Evolutionary conservation across 192 early-diverging fungal species (phyloP).

Genomic region (Coemansia sp.): DNA sequence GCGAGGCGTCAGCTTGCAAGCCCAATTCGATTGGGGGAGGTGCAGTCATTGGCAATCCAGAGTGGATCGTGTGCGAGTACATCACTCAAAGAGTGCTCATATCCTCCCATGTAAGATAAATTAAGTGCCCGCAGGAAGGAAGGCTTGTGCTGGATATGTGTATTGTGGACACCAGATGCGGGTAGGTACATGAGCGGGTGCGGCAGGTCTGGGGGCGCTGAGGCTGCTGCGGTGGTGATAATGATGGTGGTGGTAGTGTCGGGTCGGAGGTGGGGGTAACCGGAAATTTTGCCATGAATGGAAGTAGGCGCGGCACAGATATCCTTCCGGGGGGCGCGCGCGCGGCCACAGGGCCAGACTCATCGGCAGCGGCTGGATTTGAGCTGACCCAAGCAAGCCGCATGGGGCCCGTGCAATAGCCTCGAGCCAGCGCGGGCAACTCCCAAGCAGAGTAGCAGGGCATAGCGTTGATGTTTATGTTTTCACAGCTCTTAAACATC

Average conservation of each 20-base stretch:
- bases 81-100: neutral
- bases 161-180: slow-evolving; percentile 4
- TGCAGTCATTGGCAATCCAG: neutral
- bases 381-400: slow-evolving; percentile 8
- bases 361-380: neutral
- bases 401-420: slow-evolving; percentile 4
- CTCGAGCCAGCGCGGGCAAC: neutral
- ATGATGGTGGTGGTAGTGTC: neutral
- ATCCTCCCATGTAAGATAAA: neutral
- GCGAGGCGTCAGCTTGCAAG: neutral
- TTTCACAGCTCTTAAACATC: slow-evolving; percentile 17
- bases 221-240: neutral
- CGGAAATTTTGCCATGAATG: slow-evolving; percentile 7
- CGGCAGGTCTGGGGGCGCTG: neutral
- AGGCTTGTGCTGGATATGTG: slow-evolving; percentile 1
- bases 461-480: slow-evolving; percentile 6
- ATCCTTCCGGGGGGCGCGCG: neutral
- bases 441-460: neutral
- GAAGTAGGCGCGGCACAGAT: neutral
- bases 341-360: neutral
- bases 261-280: slow-evolving; percentile 3
- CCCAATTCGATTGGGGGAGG: neutral
- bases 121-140: neutral
- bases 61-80: neutral
- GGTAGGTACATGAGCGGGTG: neutral